Evolutionary conservation across 106 monocot genomes (phyloP), one percentile per base, ranked within the genome.

Genomic region (Gastrodia elata): DNA sequence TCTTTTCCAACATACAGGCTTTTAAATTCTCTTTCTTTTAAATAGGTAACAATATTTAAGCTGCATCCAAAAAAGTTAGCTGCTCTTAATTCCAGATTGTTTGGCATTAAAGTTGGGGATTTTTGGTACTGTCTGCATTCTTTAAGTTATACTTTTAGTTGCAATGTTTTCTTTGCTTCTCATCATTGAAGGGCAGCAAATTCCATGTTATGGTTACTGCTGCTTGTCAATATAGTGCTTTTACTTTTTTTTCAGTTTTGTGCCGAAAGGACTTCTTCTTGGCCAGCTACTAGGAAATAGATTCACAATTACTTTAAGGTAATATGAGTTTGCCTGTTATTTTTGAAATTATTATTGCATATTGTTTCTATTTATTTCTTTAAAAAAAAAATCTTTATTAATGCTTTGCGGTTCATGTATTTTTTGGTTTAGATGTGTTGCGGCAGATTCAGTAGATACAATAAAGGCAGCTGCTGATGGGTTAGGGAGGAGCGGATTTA

Each of bases 41-140:
- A 18, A 80, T 32, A 98, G 98, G 93, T 93, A 26, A 93, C 98
- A n/a, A 78, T 93, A 71, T 98, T 98, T 73, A 98, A 98, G 83
- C 79, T 79, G 71, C 91, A 83, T 78, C 87, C 93, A 32, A 85
- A 84, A 77, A 89, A 68, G 65, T 78, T 98, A 59, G 88, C 91
- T 76, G 82, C 83, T 70, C 82, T 98, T 10, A 98, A 98, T 80
- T 78, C 65, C 78, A 84, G 88, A 71, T 76, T 98, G 42, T 83
- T 85, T 87, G 98, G 93, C 64, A 91, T 98, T 55, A 98, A 85
- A 80, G 82, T 98, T 41, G 98, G 93, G 41, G 81, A 98, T 74
- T 93, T 93, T 81, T 81, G 87, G 98, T 72, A 46, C 52, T 70
- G 18, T 35, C 20, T 39, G 55, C 35, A 55, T 40, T 75, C 27